These are phyloP conservation scores for Beverwykella pulmonaria DNA, from an alignment of 495 filamentous ascomycete species.

Conservation along the genomic window DNA sequence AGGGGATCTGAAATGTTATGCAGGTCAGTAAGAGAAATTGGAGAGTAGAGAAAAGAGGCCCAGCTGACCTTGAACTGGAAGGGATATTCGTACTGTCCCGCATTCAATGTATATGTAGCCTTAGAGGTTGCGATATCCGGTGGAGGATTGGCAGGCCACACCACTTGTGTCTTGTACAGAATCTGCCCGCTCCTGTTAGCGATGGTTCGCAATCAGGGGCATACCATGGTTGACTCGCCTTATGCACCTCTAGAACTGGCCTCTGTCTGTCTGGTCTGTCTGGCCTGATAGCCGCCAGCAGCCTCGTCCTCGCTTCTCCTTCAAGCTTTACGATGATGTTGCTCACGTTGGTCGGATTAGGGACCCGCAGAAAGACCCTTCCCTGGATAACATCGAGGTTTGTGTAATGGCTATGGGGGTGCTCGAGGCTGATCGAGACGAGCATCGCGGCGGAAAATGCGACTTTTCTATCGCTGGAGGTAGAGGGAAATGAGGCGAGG, in stretches of 20 bases:
- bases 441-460: constrained; percentile 61
- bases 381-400: constrained; percentile 83
- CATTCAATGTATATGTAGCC: constrained; percentile 62
- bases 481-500: too few species aligned
- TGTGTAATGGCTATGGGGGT: constrained; percentile 75
- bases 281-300: constrained; percentile 47
- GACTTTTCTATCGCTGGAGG: background rate
- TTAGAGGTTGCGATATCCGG: constrained; percentile 46
- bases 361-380: constrained; percentile 65
- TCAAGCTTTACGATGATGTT: constrained; percentile 91
- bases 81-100: constrained; percentile 83
- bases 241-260: constrained; percentile 73
- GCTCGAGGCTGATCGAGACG: constrained; percentile 75
- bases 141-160: constrained; percentile 64
- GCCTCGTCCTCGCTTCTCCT: constrained; percentile 76
- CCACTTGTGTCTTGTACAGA: constrained; percentile 64
- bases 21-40: too few species aligned
- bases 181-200: constrained; percentile 50
- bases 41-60: constrained; percentile 5
- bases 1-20: constrained; percentile 63
- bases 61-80: constrained; percentile 77
- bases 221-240: constrained; percentile 54
- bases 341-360: constrained; percentile 67
- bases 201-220: background rate
- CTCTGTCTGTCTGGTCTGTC: constrained; percentile 58